phyloP scores from a whole-genome alignment of 805 yeast species.

The Candida boleticola region DNA sequence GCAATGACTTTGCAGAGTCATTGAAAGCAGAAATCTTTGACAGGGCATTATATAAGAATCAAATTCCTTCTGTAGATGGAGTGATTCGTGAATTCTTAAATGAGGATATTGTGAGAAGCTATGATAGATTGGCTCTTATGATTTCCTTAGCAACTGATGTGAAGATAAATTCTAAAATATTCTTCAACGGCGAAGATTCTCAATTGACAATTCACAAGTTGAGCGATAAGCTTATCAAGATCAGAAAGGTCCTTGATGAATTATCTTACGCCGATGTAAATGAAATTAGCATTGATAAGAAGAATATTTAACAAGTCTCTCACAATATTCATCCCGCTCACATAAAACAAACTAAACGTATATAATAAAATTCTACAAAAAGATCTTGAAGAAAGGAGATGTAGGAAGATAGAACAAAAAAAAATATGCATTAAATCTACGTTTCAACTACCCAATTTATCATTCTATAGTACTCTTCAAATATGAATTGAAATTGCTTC shows the following conservation, averaged over 20 bases:
- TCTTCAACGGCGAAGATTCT: slow-evolving; percentile 24
- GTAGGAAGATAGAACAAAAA: neutral
- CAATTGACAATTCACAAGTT: slow-evolving; percentile 28
- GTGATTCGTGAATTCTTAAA: slow-evolving; percentile 26
- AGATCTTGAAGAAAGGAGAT: neutral
- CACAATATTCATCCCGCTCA: no score
- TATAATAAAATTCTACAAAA: no score
- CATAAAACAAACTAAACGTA: no score
- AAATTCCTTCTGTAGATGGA: slow-evolving; percentile 19
- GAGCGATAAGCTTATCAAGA: slow-evolving; percentile 31
- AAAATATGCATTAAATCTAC: neutral
- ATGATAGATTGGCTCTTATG: slow-evolving; percentile 23
- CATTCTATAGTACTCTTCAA: slow-evolving; percentile 16
- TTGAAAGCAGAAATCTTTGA: slow-evolving; percentile 33
- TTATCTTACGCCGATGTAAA: slow-evolving; percentile 20
- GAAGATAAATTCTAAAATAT: slow-evolving; percentile 36
- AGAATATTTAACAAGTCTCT: slow-evolving; percentile 6
- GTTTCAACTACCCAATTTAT: neutral
- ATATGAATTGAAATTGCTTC: slow-evolving; percentile 46
- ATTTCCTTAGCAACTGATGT: slow-evolving; percentile 35
- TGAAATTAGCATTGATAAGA: slow-evolving; percentile 10
- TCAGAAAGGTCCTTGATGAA: slow-evolving; percentile 34
- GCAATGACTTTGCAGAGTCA: slow-evolving; percentile 26
- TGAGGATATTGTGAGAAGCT: slow-evolving; percentile 27
- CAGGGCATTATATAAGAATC: slow-evolving; percentile 21